These are phyloP conservation scores for Eurotiales sp. DNA, from an alignment of 2,329 filamentous ascomycete genomes.

Conservation along the genomic window DNA sequence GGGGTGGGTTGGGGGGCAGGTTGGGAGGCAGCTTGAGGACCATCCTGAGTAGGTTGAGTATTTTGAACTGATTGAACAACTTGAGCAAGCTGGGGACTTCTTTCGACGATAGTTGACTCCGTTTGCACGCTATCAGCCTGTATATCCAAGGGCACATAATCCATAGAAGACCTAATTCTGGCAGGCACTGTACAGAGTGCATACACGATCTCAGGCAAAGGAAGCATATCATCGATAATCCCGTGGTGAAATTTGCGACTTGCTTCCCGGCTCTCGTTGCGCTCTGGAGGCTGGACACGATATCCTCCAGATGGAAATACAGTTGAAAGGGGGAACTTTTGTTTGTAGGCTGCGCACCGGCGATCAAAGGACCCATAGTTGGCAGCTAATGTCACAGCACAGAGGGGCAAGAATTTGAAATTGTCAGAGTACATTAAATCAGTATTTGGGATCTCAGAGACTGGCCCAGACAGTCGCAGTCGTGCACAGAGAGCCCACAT, in stretches of 20 bases:
- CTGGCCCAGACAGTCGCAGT: slow-evolving; percentile 19
- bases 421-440: slow-evolving; percentile 12
- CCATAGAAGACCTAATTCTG: slow-evolving; percentile 5
- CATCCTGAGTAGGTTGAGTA: background rate
- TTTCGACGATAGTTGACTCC: background rate
- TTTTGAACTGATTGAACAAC: too few relatives aligned
- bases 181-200: slow-evolving; percentile 16
- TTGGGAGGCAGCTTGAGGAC: too few relatives aligned
- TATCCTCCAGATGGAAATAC: slow-evolving; percentile 25
- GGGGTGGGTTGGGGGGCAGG: too few relatives aligned
- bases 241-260: slow-evolving; percentile 20
- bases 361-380: slow-evolving; percentile 26
- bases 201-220: slow-evolving; percentile 19
- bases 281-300: slow-evolving; percentile 24
- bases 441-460: slow-evolving; percentile 6
- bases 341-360: slow-evolving; percentile 17
- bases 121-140: background rate
- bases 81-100: too few relatives aligned
- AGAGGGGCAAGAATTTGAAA: slow-evolving; percentile 31
- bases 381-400: slow-evolving; percentile 29
- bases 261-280: slow-evolving; percentile 24
- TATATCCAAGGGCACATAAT: background rate
- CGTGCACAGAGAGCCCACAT: slow-evolving; percentile 32
- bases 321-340: background rate
- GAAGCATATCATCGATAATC: slow-evolving; percentile 6